Evolutionary conservation across 2,329 filamentous ascomycete species (phyloP).

Genomic region (Aspergillus thermomutatus): DNA sequence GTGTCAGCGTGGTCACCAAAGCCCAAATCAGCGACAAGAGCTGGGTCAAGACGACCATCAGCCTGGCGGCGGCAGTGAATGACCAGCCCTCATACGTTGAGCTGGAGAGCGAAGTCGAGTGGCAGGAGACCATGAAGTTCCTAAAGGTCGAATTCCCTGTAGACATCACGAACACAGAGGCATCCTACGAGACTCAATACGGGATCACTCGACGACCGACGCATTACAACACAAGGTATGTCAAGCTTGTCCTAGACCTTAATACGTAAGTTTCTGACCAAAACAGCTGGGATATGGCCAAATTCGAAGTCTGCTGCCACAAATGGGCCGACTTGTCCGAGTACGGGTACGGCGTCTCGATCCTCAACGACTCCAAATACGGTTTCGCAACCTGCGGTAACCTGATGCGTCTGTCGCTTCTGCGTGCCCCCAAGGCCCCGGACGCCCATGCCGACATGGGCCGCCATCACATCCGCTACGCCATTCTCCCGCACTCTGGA

Average conservation of each 20-base stretch:
- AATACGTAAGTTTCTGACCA: slow-evolving; percentile 20
- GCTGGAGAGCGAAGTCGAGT: slow-evolving; percentile 83
- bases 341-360: slow-evolving; percentile 81
- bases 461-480: slow-evolving; percentile 80
- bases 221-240: slow-evolving; percentile 87
- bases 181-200: slow-evolving; percentile 92
- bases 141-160: slow-evolving; percentile 98
- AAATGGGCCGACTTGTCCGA: slow-evolving; percentile 91
- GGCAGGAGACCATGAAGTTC: slow-evolving; percentile 96
- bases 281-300: slow-evolving; percentile 85
- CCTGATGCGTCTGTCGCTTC: slow-evolving; percentile 81
- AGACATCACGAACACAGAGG: slow-evolving; percentile 84
- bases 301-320: slow-evolving; percentile 95
- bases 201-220: slow-evolving; percentile 85
- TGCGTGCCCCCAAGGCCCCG: slow-evolving; percentile 86
- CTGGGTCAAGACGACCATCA: slow-evolving; percentile 82
- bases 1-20: slow-evolving; percentile 76
- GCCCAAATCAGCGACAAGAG: slow-evolving; percentile 85
- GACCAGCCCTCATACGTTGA: slow-evolving; percentile 69
- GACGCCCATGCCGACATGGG: slow-evolving; percentile 96
- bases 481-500: slow-evolving; percentile 80
- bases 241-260: slow-evolving; percentile 1
- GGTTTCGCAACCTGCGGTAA: slow-evolving; percentile 89
- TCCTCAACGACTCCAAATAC: slow-evolving; percentile 94
- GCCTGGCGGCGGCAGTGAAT: slow-evolving; percentile 65